phyloP scores from a whole-genome alignment of 306 rosid genomes.

The Biancaea sappan region DNA sequence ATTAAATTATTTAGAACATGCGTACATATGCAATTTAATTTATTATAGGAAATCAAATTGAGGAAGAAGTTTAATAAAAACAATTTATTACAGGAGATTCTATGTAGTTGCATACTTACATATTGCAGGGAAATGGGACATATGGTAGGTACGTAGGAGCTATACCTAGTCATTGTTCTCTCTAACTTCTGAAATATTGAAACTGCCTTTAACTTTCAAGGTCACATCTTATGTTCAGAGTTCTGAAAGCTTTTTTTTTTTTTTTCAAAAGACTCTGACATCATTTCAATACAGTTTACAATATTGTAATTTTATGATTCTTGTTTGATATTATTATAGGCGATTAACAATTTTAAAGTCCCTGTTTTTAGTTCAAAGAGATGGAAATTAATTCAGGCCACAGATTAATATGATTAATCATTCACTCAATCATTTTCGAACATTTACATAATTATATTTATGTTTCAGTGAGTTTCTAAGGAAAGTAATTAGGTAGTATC shows the following conservation, averaged over 20 bases:
- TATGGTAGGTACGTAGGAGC: background rate
- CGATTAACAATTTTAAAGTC: background rate
- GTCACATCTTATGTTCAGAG: background rate
- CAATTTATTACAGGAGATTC: too few relatives aligned
- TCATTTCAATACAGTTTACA: background rate
- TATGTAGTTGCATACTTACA: background rate
- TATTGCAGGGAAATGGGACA: background rate
- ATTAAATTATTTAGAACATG: too few relatives aligned
- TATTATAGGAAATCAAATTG: too few relatives aligned
- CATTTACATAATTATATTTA: background rate
- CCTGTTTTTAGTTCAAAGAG: background rate
- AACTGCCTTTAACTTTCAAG: background rate
- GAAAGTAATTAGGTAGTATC: background rate
- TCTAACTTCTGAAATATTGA: background rate
- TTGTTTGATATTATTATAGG: background rate
- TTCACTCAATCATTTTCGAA: background rate
- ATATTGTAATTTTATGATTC: background rate
- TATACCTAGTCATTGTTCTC: background rate
- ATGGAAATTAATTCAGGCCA: background rate
- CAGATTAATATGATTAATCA: background rate
- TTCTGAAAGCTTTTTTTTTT: background rate
- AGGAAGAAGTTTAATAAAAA: too few relatives aligned
- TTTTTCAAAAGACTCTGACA: background rate
- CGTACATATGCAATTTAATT: too few relatives aligned
- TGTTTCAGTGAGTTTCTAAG: background rate